Evolutionary conservation across 2,329 filamentous ascomycete species (phyloP).

Genomic region (Colletotrichum tofieldiae): DNA sequence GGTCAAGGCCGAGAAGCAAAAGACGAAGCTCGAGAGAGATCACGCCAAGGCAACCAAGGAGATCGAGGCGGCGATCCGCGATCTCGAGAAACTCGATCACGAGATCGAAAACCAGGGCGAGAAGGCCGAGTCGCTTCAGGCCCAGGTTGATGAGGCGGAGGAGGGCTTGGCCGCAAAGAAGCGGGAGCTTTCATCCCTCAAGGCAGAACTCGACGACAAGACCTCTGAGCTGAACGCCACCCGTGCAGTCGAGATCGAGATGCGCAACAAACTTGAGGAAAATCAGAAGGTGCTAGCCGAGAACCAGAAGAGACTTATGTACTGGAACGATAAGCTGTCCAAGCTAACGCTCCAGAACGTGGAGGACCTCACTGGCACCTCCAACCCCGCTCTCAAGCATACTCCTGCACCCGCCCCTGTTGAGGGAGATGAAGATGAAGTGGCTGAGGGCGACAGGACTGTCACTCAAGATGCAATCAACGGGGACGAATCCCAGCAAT

Average conservation of each 20-base stretch:
- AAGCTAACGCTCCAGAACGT: slow-evolving; percentile 90
- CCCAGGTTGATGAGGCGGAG: slow-evolving; percentile 86
- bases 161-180: slow-evolving; percentile 84
- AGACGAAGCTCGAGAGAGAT: slow-evolving; percentile 88
- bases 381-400: slow-evolving; percentile 46
- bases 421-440: slow-evolving; percentile 45
- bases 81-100: slow-evolving; percentile 83
- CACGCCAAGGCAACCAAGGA: slow-evolving; percentile 85
- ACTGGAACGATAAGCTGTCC: slow-evolving; percentile 91
- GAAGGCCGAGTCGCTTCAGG: slow-evolving; percentile 80
- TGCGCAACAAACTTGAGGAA: slow-evolving; percentile 98
- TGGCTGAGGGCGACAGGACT: slow-evolving; percentile 45
- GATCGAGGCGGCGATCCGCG: slow-evolving; percentile 77
- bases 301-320: slow-evolving; percentile 85
- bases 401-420: slow-evolving; percentile 30
- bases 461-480: slow-evolving; percentile 8
- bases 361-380: slow-evolving; percentile 72
- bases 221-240: slow-evolving; percentile 89
- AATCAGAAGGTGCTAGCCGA: slow-evolving; percentile 91
- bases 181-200: slow-evolving; percentile 83
- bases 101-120: slow-evolving; percentile 85
- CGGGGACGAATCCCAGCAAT: slow-evolving; percentile 40
- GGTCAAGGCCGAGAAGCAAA: slow-evolving; percentile 95
- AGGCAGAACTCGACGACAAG: slow-evolving; percentile 90
- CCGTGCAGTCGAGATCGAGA: slow-evolving; percentile 93